Evolutionary conservation across 1,139 yeast genomes (phyloP).

Genomic region (Yamadazyma buinensis): DNA sequence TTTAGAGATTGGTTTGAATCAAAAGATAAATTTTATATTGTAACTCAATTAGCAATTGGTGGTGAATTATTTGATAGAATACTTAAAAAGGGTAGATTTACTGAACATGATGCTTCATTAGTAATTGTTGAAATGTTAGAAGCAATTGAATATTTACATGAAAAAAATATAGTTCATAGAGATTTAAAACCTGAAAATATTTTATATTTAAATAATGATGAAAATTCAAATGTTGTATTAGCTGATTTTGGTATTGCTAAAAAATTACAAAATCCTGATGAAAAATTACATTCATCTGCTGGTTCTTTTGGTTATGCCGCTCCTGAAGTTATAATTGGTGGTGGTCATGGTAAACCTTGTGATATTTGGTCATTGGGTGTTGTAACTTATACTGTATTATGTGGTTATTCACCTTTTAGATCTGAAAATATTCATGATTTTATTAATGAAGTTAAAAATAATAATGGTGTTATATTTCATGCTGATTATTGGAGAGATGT

Average conservation of each 20-base stretch:
- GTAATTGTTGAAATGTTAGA: conserved; percentile 67
- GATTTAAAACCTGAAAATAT: conserved; percentile 91
- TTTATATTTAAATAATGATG: conserved; percentile 52
- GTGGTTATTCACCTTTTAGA: conserved; percentile 91
- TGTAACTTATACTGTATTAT: conserved; percentile 80
- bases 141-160: conserved; percentile 74
- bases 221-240: conserved; percentile 66
- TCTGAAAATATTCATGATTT: conserved; percentile 82
- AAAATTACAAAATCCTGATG: conserved; percentile 54
- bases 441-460: conserved; percentile 65
- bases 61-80: conserved; percentile 90
- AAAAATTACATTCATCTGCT: conserved; percentile 71
- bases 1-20: conserved; percentile 89
- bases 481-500: conserved; percentile 83
- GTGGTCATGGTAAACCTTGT: conserved; percentile 89
- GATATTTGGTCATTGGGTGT: conserved; percentile 94
- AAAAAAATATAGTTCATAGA: conserved; percentile 76
- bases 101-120: conserved; percentile 77
- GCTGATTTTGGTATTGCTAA: conserved; percentile 96
- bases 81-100: conserved; percentile 68
- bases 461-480: conserved; percentile 77
- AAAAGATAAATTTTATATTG: conserved; percentile 70
- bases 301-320: conserved; percentile 95
- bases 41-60: conserved; percentile 80
- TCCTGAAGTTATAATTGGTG: conserved; percentile 75